Percentiles rank a stretch among this genome's conserved stretches.
These are phyloP conservation scores for Plasmodium billcollinsi DNA, from an alignment of 169 alveolate species.

Conservation along the genomic window DNA sequence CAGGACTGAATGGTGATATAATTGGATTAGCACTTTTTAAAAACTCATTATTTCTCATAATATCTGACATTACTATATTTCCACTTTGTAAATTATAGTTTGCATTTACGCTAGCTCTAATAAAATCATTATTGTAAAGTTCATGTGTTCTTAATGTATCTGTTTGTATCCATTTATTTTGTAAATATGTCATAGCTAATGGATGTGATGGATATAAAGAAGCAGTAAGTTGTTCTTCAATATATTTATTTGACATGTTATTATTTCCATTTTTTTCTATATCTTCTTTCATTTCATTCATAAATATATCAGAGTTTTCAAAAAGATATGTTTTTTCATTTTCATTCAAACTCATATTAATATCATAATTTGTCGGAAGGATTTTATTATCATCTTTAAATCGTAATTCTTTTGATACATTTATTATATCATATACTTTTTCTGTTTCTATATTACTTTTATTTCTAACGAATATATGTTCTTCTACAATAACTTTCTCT, in stretches of 20 bases:
- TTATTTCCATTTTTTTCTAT: too few relatives aligned
- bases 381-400: background rate
- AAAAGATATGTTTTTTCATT: conserved; percentile 25
- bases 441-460: too few relatives aligned
- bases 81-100: conserved; percentile 31
- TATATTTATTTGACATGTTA: background rate
- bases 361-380: background rate
- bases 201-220: conserved; percentile 81
- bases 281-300: conserved; percentile 27
- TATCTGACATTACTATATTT: conserved; percentile 15
- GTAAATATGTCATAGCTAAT: conserved; percentile 81
- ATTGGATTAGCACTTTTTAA: conserved; percentile 35
- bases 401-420: too few relatives aligned
- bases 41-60: conserved; percentile 30
- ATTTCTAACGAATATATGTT: background rate
- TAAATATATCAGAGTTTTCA: conserved; percentile 37
- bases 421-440: too few relatives aligned
- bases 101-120: conserved; percentile 46
- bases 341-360: background rate
- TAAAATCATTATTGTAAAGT: conserved; percentile 79
- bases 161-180: conserved; percentile 82
- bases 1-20: conserved; percentile 32
- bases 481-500: background rate
- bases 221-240: conserved; percentile 35
- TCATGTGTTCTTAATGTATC: conserved; percentile 82